Base-by-base conservation (phyloP, 2,329 filamentous ascomycete genomes). In the Xylariaceae sp. region DNA sequence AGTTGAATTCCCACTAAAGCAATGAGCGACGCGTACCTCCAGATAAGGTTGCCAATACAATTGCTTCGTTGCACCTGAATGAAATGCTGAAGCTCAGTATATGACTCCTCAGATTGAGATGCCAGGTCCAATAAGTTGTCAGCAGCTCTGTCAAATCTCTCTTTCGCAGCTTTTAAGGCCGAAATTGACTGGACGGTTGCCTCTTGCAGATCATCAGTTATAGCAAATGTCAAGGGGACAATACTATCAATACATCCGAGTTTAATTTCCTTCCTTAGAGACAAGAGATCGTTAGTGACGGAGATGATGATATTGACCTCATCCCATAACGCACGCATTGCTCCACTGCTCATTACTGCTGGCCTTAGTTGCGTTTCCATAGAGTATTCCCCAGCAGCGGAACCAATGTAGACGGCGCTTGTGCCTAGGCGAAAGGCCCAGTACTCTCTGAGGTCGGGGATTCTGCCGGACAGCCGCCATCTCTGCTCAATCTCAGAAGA, bases 231-330 rank as follows among this genome's bases (percentile, higher is more conserved):
- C 3, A 56, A 13, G 13, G 51, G 50, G 4, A 54, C 48, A 5
- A 54, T 33, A 36, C 45, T 56, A 14, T 51, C 50, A 17, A 53
- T 47, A 18, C 40, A 54, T 5, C 48, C 54, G 17, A 22, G 28
- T 6, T 13, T 22, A 13, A 51, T 47, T 38, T 51, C 52, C 36
- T 54, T 54, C 17, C 45, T 41, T 13, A 54, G 11, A 6, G 61
- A 64, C 2, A 62, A 10, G 19, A 65, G 57, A 36, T 65, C 60
- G 42, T 64, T 64, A 2, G 51, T 51, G 39, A 63, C 54, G 33
- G 55, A 57, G 5, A 62, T 55, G 17, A 60, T 60, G 39, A 63
- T 53, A 34, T 59, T 62, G 6, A 55, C 58, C 48, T 61, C 57
- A 36, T 57, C 50, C 53, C 60, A 65, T 14, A 65, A 17, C 16